Evolutionary conservation across 1,284 basidiomycete genomes (phyloP).

Genomic region (Tylopilus sp.): DNA sequence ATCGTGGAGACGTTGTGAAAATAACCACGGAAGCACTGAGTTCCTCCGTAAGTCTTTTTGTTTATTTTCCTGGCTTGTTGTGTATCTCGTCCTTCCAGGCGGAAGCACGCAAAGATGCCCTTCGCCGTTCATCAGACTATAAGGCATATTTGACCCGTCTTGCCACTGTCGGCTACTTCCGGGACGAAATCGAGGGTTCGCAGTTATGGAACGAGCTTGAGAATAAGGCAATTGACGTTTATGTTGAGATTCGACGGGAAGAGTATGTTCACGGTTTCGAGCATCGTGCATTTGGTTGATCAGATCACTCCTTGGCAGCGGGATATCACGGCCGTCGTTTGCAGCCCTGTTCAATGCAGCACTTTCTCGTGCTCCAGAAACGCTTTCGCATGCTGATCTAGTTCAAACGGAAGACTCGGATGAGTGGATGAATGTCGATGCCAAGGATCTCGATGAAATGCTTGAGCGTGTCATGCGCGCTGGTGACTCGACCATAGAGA

Average conservation of each 20-base stretch:
- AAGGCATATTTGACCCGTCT: slow-evolving; percentile 64
- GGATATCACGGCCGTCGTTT: slow-evolving; percentile 64
- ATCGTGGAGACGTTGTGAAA: slow-evolving; percentile 38
- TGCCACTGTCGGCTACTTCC: slow-evolving; percentile 66
- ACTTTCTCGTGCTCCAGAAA: slow-evolving; percentile 40
- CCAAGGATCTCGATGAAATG: slow-evolving; percentile 59
- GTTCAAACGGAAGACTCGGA: slow-evolving; percentile 57
- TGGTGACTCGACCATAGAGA: slow-evolving; percentile 19
- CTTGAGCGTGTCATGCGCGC: slow-evolving; percentile 37
- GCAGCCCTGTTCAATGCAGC: slow-evolving; percentile 65
- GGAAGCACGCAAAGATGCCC: slow-evolving; percentile 58
- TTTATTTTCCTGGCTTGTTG: not conserved
- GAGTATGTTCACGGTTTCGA: slow-evolving; percentile 50
- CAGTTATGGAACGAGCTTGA: slow-evolving; percentile 70
- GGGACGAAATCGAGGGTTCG: slow-evolving; percentile 70
- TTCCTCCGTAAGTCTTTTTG: slow-evolving; percentile 44
- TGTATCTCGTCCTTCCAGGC: slow-evolving; percentile 35
- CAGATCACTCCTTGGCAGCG: slow-evolving; percentile 35
- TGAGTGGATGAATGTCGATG: slow-evolving; percentile 68
- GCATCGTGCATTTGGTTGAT: slow-evolving; percentile 3
- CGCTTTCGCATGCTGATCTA: slow-evolving; percentile 11
- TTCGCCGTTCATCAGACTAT: slow-evolving; percentile 64
- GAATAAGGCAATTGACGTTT: slow-evolving; percentile 61
- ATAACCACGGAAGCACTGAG: slow-evolving; percentile 36
- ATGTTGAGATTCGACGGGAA: slow-evolving; percentile 55